Evolutionary conservation across 176 grass and related monocot genomes (phyloP), one percentile per base, ranked within the genome.

Genomic region (Elaeis guineensis): DNA sequence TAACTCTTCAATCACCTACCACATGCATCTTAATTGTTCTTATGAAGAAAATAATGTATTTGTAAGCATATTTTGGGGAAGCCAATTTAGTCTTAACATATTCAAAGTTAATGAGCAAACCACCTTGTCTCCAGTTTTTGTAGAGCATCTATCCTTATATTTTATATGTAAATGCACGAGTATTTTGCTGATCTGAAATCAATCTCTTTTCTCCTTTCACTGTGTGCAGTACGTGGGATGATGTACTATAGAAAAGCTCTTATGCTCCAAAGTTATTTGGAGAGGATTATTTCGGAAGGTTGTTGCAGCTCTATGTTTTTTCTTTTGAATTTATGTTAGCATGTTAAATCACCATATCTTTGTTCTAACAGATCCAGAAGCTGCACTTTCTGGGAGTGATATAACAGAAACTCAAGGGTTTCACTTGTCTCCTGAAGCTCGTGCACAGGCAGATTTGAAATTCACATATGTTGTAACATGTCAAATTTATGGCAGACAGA

Each of bases 211-310:
- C 12, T 24, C 19, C 55, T 8, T 68, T 24, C 22, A 39, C 16
- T 55, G 24, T 20, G 29, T 67, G 65, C 72, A 95, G 90, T 95
- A 54, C 90, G 86, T 66, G 90, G 90, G 17, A 95, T 95, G 90
- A 95, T 95, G 90, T 95, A 95, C 75, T 95, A 95, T 15, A 86
- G 90, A 60, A 95, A 95, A 66, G 90, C 90, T 53, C 86, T 95
- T 62, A 90, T 95, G 86, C 72, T 95, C 51, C 90, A 95, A 72
- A 95, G 64, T 74, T 86, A 95, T 81, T 73, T 90, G 72, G 90
- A 95, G 80, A 90, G 73, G 65, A 68, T 78, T 56, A 72, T 66
- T 50, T 84, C 77, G 79, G 86, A 90, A 95, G 86, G 90, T 95
- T 66, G 59, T n/a, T 77, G 4, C 53, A 54, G 16, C 4, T 32